A percentile compares a stretch with the other conserved stretches of the same genome.
Evolutionary conservation across 495 filamentous ascomycete genomes (phyloP).

Genomic region (Collariella sp.): DNA sequence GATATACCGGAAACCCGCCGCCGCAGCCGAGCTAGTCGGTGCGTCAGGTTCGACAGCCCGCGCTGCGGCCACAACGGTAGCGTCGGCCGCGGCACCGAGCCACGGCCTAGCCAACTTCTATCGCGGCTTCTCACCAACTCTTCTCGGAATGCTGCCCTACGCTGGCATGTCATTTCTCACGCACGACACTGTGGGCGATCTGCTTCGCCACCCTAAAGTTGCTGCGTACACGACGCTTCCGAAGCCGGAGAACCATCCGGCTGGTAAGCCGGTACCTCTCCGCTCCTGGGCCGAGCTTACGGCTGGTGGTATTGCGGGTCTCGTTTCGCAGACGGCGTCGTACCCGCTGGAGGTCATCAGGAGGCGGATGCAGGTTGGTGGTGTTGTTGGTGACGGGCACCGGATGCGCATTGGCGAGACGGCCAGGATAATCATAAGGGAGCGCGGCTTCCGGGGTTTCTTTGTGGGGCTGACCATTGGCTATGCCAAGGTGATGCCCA

Average conservation of each 20-base stretch:
- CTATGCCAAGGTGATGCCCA: conserved; percentile 87
- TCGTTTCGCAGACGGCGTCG: conserved; percentile 80
- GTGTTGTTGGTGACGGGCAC: conserved; percentile 82
- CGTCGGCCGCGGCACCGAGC: conserved; percentile 40
- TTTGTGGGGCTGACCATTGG: conserved; percentile 91
- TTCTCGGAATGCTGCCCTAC: conserved; percentile 92
- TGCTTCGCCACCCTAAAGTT: conserved; percentile 58
- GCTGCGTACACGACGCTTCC: conserved; percentile 58
- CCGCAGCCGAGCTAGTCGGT: not conserved
- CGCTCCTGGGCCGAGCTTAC: conserved; percentile 74
- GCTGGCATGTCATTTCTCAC: conserved; percentile 96
- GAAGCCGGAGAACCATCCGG: conserved; percentile 34
- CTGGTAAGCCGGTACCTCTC: conserved; percentile 55
- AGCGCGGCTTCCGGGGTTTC: conserved; percentile 73
- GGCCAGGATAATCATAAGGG: conserved; percentile 58
- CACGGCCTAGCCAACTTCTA: conserved; percentile 84
- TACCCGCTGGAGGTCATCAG: conserved; percentile 92
- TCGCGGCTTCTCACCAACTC: conserved; percentile 80
- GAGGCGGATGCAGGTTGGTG: conserved; percentile 90
- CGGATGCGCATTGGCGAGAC: conserved; percentile 73
- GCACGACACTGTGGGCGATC: conserved; percentile 78
- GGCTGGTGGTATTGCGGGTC: conserved; percentile 74
- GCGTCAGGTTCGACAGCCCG: conserved; percentile 12
- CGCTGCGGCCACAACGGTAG: conserved; percentile 21
- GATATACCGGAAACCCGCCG: conserved; percentile 18